Percentiles rank a stretch among this genome's conserved stretches.
phyloP scores from a whole-genome alignment of 805 yeast species.

The Peterozyma xylosa region DNA sequence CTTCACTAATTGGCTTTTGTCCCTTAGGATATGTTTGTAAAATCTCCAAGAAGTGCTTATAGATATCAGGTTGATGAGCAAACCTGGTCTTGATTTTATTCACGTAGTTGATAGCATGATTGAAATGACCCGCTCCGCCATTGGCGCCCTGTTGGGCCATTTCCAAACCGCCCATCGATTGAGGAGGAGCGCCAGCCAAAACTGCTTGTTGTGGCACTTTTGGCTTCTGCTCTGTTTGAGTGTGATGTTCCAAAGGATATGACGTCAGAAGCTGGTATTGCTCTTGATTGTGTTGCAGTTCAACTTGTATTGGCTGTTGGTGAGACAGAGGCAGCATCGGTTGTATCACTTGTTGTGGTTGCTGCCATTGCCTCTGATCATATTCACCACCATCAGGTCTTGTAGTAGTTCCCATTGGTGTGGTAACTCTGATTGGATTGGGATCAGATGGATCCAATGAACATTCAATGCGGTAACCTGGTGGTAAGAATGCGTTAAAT shows the following conservation, averaged over 20 bases:
- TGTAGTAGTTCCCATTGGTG: slow-evolving; percentile 87
- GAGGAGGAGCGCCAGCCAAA: slow-evolving; percentile 13
- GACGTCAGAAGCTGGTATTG: slow-evolving; percentile 5
- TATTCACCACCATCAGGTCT: slow-evolving; percentile 42
- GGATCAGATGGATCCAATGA: slow-evolving; percentile 85
- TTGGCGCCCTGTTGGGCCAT: slow-evolving; percentile 9
- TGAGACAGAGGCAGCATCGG: slow-evolving; percentile 4
- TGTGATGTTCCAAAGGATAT: slow-evolving; percentile 1
- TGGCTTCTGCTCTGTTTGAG: slow-evolving; percentile 12
- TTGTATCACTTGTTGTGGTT: slow-evolving; percentile 19
- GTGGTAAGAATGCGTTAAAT: slow-evolving; percentile 94
- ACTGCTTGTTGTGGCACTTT: slow-evolving; percentile 4
- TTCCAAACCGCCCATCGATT: not conserved
- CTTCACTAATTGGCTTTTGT: slow-evolving; percentile 91
- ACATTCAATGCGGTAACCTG: slow-evolving; percentile 92
- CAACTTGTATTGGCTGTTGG: slow-evolving; percentile 1
- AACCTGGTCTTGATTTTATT: slow-evolving; percentile 93
- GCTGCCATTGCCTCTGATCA: slow-evolving; percentile 11
- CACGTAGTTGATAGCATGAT: slow-evolving; percentile 94
- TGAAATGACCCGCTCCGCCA: slow-evolving; percentile 82
- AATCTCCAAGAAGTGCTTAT: slow-evolving; percentile 90
- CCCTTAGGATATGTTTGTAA: slow-evolving; percentile 95
- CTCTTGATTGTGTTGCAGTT: slow-evolving; percentile 2
- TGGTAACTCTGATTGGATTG: slow-evolving; percentile 86
- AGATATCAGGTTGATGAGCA: slow-evolving; percentile 90